Percentiles rank a stretch among this genome's conserved stretches.
phyloP scores from a whole-genome alignment of 805 yeast genomes.

The Cyberlindnera mrakii region DNA sequence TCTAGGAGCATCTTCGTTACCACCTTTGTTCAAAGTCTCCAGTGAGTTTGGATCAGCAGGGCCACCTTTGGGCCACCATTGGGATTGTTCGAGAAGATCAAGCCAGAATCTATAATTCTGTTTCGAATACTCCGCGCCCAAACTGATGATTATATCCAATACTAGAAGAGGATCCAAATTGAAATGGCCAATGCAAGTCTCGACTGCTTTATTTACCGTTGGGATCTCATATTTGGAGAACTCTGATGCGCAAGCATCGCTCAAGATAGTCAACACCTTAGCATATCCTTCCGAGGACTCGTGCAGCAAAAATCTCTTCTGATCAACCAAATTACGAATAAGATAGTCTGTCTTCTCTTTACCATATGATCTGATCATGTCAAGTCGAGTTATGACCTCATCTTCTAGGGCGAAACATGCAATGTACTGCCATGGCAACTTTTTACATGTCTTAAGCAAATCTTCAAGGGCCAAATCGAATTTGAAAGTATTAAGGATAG shows the following conservation, averaged over 20 bases:
- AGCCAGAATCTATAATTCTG: slow-evolving; percentile 42
- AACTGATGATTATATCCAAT: slow-evolving; percentile 54
- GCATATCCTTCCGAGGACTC: slow-evolving; percentile 81
- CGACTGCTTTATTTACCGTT: slow-evolving; percentile 41
- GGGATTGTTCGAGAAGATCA: slow-evolving; percentile 43
- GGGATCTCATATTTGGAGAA: slow-evolving; percentile 37
- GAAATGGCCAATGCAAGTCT: slow-evolving; percentile 65
- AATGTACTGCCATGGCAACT: slow-evolving; percentile 15
- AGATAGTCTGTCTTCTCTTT: slow-evolving; percentile 1
- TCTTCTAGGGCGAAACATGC: slow-evolving; percentile 18
- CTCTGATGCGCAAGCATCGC: slow-evolving; percentile 33
- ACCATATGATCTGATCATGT: background rate
- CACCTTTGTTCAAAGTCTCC: slow-evolving; percentile 39
- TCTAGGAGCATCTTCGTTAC: slow-evolving; percentile 49
- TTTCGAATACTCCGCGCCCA: slow-evolving; percentile 40
- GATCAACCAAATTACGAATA: slow-evolving; percentile 15
- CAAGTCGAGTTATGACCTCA: slow-evolving; percentile 8
- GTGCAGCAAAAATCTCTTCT: slow-evolving; percentile 53
- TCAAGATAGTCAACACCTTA: slow-evolving; percentile 47
- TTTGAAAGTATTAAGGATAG: slow-evolving; percentile 25
- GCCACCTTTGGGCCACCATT: slow-evolving; percentile 57
- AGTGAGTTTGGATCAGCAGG: slow-evolving; percentile 29
- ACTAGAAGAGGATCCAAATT: slow-evolving; percentile 67
- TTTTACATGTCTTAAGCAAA: slow-evolving; percentile 23
- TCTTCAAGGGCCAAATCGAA: slow-evolving; percentile 17